phyloP scores from a whole-genome alignment of 441 rosid species.

The Erodium texanum region DNA sequence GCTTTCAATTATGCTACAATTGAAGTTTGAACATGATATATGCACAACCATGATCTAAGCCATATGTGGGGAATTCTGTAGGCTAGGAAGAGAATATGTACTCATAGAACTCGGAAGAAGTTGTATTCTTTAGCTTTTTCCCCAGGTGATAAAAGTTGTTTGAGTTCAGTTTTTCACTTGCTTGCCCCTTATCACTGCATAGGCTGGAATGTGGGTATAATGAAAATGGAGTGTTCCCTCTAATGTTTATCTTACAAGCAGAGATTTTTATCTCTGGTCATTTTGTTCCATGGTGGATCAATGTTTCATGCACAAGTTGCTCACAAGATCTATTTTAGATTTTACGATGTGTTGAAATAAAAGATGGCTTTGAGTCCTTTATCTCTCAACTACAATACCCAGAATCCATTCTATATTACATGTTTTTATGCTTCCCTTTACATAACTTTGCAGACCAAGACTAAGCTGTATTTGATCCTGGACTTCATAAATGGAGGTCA shows the following conservation, averaged over 20 bases:
- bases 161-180: not conserved
- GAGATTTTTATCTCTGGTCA: not conserved
- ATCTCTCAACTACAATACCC: not conserved
- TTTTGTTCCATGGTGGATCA: not conserved
- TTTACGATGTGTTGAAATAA: not conserved
- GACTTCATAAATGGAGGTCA: conserved; percentile 75
- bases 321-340: not conserved
- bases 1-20: not conserved
- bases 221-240: not conserved
- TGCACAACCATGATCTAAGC: not conserved
- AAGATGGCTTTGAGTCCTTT: not conserved
- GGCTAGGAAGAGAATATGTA: not conserved
- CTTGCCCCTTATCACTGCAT: not conserved
- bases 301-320: not conserved
- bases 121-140: not conserved
- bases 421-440: not conserved
- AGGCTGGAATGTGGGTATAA: not conserved
- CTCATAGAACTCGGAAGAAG: not conserved
- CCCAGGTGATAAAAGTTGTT: not conserved
- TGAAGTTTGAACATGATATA: not conserved
- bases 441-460: conserved; percentile 42
- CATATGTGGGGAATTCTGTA: not conserved
- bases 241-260: not conserved
- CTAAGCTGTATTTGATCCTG: conserved; percentile 66
- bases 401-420: not conserved